phyloP scores from a whole-genome alignment of 306 rosid genomes.

The Herpetospermum pedunculosum region DNA sequence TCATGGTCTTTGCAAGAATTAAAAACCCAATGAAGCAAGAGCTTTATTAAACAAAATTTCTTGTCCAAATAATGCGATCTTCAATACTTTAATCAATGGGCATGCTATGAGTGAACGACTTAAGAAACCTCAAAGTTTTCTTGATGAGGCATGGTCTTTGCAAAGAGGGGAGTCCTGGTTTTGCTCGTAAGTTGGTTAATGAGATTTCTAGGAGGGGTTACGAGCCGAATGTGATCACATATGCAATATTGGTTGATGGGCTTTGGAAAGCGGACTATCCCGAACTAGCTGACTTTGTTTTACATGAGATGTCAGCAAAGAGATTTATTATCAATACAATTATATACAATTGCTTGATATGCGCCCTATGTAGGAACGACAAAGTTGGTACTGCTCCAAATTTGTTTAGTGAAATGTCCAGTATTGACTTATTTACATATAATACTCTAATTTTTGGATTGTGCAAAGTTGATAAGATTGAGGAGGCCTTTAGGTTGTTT shows the following conservation, averaged over 20 bases:
- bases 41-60: constrained; percentile 44
- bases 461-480: constrained; percentile 45
- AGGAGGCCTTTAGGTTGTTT: constrained; percentile 46
- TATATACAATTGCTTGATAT: no score
- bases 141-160: constrained; percentile 47
- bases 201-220: no score
- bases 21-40: constrained; percentile 59
- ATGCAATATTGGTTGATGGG: no score
- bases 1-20: constrained; percentile 45
- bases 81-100: constrained; percentile 66
- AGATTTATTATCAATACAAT: no score
- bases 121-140: constrained; percentile 53
- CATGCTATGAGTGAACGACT: constrained; percentile 46
- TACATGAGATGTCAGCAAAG: no score
- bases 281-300: no score
- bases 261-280: no score
- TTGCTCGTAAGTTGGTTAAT: no score
- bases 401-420: constrained; percentile 44
- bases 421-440: constrained; percentile 49
- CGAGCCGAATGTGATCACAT: no score
- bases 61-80: constrained; percentile 39
- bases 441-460: constrained; percentile 67
- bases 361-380: constrained; percentile 50
- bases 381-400: constrained; percentile 45
- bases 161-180: constrained; percentile 55